phyloP scores from a whole-genome alignment of 768 basidiomycete genomes.

The Leccinellum albellum region DNA sequence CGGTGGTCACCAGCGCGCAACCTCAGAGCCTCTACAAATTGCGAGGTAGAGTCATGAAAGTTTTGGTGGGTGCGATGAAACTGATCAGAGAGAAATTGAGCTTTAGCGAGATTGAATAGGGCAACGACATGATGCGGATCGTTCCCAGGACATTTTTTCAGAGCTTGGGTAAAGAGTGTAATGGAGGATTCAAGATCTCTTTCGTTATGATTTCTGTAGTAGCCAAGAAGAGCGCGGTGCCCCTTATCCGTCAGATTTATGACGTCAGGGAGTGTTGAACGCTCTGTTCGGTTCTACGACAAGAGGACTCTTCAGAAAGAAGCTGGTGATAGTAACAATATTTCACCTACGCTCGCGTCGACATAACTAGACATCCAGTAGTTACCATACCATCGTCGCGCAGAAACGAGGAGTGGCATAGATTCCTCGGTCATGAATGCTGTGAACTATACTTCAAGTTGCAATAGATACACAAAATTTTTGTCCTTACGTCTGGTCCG shows the following conservation, averaged over 20 bases:
- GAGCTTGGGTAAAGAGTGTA: conserved; percentile 3
- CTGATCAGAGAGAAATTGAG: background rate
- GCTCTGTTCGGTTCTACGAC: background rate
- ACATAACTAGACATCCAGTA: background rate
- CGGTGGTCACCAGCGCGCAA: conserved; percentile 1
- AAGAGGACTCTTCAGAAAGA: background rate
- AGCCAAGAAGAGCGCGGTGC: background rate
- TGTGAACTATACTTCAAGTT: background rate
- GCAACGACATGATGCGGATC: background rate
- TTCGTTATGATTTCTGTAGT: background rate
- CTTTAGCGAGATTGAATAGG: conserved; percentile 10
- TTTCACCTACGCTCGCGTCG: background rate
- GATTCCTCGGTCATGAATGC: background rate
- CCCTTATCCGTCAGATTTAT: conserved; percentile 2
- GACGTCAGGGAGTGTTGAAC: background rate
- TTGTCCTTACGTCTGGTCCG: background rate
- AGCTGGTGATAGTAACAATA: background rate
- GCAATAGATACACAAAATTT: background rate
- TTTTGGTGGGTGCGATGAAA: background rate
- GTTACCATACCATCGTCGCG: background rate
- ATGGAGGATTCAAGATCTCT: background rate
- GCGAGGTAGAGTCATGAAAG: background rate
- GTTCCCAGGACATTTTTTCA: background rate
- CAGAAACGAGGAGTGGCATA: background rate
- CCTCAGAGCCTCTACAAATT: conserved; percentile 10